phyloP scores from a whole-genome alignment of 257 asterid species.

The Jasminum sambac region DNA sequence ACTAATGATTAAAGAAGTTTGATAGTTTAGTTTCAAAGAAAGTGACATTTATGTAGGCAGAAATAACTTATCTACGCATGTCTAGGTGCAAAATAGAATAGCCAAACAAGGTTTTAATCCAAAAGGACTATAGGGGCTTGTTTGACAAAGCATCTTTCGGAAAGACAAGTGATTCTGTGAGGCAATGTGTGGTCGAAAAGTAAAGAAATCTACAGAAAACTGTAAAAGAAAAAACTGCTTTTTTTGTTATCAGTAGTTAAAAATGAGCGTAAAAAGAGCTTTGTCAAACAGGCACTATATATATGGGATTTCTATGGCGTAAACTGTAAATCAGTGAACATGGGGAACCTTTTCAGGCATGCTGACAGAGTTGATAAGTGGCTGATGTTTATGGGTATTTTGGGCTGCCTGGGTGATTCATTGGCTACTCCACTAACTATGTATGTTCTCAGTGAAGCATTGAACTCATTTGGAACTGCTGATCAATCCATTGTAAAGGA shows the following conservation, averaged over 20 bases:
- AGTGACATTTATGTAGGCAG: no score
- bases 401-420: slow-evolving; percentile 38
- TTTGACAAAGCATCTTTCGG: no score
- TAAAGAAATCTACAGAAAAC: no score
- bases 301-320: background rate
- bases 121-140: no score
- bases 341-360: slow-evolving; percentile 37
- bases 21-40: no score
- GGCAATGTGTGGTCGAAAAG: no score
- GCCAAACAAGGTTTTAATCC: no score
- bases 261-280: no score
- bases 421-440: slow-evolving; percentile 36
- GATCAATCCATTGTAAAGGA: slow-evolving; percentile 25
- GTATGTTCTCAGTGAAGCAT: slow-evolving; percentile 39
- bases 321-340: slow-evolving; percentile 14
- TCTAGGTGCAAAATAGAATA: background rate
- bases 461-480: slow-evolving; percentile 39
- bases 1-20: no score
- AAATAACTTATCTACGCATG: background rate
- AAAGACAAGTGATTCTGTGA: no score
- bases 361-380: slow-evolving; percentile 36
- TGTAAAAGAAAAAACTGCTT: no score
- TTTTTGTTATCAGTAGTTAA: no score
- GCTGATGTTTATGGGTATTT: slow-evolving; percentile 33
- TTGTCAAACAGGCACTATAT: background rate